A percentile compares a stretch with the other conserved stretches of the same genome.
These are phyloP conservation scores for Fraxinus xanthoxyloides DNA, from an alignment of 305 asterid genomes.

Conservation along the genomic window DNA sequence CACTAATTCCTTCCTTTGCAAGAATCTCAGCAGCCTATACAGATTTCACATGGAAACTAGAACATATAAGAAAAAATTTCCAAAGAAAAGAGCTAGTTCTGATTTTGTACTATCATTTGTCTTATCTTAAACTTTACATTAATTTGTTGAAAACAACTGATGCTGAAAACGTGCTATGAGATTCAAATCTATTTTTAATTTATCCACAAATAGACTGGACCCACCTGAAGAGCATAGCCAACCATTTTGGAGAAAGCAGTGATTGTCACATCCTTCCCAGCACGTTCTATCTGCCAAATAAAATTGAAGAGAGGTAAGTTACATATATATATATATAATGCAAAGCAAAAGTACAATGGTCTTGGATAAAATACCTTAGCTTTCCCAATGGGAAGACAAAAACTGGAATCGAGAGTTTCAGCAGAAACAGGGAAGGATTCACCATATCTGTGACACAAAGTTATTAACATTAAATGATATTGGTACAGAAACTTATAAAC, in stretches of 20 bases:
- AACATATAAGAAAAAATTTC: not conserved
- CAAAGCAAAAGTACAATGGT: not conserved
- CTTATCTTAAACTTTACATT: not conserved
- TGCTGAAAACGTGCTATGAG: not conserved
- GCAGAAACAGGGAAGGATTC: conserved; percentile 52
- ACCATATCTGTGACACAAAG: conserved; percentile 37
- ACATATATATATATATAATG: not conserved
- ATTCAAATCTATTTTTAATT: not conserved
- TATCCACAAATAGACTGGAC: conserved; percentile 2
- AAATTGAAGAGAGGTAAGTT: conserved; percentile 12
- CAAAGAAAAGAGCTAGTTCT: not conserved
- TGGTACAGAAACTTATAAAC: not conserved
- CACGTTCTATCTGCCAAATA: conserved; percentile 38
- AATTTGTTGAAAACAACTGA: not conserved
- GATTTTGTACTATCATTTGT: not conserved
- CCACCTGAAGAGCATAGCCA: conserved; percentile 53
- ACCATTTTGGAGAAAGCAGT: conserved; percentile 51
- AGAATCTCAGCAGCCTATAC: conserved; percentile 81
- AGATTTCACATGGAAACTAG: conserved; percentile 12
- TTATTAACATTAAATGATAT: not conserved
- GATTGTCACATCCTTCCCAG: conserved; percentile 49
- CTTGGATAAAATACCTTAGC: conserved; percentile 38
- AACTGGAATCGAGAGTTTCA: conserved; percentile 50
- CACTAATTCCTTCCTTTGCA: conserved; percentile 73
- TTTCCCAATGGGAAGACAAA: conserved; percentile 48